Evolutionary conservation across 2,329 filamentous ascomycete genomes (phyloP), one percentile per base, ranked within the genome.

Genomic region (Fusarium pseudoanthophilum): DNA sequence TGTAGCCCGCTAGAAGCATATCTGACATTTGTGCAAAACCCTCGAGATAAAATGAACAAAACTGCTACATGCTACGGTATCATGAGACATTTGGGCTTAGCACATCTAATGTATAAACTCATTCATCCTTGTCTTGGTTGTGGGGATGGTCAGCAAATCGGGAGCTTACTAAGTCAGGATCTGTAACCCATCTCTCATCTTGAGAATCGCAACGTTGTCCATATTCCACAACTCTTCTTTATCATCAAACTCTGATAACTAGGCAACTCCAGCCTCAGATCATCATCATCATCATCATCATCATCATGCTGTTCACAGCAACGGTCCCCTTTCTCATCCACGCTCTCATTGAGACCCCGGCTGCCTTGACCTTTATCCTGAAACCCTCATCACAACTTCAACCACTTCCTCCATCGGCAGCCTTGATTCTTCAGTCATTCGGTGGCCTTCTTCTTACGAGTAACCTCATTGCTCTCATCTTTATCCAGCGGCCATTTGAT

Each of bases 401-500:
- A 14, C 78, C 77, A 14, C 82, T 85, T n/a, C 77, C 82, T 11
- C 73, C 76, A 5, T 82, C 84, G 24, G 82, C 84, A 10, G 77
- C 74, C 8, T 83, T 88, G 42, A 78, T 88, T 37, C 76, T 87
- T 18, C 82, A 83, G 53, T 86, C 83, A 64, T 83, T 87, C 18
- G 87, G 86, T 48, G 86, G 85, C 18, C 80, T 87, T 20, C 79
- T 89, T 7, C 74, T 85, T 20, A 80, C 84, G 11, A 84, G 83
- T 26, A 85, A 84, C 51, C 70, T 87, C n/a, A 72, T 86, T 32
- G 84, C 84, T 49, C 71, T 86, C 7, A 66, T 79, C 20, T 78
- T 86, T 45, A 68, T 82, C 15, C 55, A 75, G 9, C 78, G 80
- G 5, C 74, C 79, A 1, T 72, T 82, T 49, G 79, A 83, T 69